Conservation (phyloP, 2,329 filamentous ascomycete species). For the Thelonectria rubi region DNA sequence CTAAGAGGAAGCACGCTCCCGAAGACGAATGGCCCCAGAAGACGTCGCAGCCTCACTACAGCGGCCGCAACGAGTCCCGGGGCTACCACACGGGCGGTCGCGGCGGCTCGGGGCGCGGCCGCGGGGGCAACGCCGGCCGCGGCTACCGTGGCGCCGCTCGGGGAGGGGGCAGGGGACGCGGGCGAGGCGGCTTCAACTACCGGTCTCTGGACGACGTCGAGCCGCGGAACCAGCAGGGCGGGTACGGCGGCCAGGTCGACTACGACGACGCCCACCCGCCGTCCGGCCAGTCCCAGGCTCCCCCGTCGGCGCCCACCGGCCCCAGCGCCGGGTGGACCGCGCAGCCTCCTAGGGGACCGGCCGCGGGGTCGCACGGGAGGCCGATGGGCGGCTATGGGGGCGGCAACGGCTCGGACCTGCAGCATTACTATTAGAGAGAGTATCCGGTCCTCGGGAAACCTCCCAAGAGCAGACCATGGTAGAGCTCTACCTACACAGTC, state of each 20-base stretch:
- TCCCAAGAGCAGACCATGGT: not conserved
- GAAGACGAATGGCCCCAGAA: slow-evolving; percentile 54
- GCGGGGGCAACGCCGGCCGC: slow-evolving; percentile 48
- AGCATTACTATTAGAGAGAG: slow-evolving; percentile 43
- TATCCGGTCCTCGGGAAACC: slow-evolving; percentile 3
- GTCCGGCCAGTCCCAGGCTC: slow-evolving; percentile 37
- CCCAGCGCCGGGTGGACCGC: slow-evolving; percentile 36
- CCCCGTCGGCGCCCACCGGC: slow-evolving; percentile 34
- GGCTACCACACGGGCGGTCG: slow-evolving; percentile 55
- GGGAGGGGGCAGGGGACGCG: slow-evolving; percentile 55
- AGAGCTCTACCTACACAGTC: not conserved
- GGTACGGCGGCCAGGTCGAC: slow-evolving; percentile 54
- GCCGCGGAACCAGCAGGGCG: slow-evolving; percentile 56
- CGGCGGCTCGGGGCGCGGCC: slow-evolving; percentile 49
- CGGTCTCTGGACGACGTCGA: slow-evolving; percentile 74
- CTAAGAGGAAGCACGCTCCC: slow-evolving; percentile 67
- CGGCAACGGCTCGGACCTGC: slow-evolving; percentile 37
- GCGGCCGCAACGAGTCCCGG: slow-evolving; percentile 53
- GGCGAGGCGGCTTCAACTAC: slow-evolving; percentile 65
- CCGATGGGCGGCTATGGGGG: slow-evolving; percentile 37
- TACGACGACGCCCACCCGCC: slow-evolving; percentile 56
- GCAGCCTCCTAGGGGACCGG: slow-evolving; percentile 36
- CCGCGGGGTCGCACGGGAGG: slow-evolving; percentile 34
- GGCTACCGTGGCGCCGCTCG: slow-evolving; percentile 52
- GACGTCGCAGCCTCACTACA: slow-evolving; percentile 45